Base-by-base conservation (phyloP, 2,329 filamentous ascomycete species). In the Ceratocystis papillata region DNA sequence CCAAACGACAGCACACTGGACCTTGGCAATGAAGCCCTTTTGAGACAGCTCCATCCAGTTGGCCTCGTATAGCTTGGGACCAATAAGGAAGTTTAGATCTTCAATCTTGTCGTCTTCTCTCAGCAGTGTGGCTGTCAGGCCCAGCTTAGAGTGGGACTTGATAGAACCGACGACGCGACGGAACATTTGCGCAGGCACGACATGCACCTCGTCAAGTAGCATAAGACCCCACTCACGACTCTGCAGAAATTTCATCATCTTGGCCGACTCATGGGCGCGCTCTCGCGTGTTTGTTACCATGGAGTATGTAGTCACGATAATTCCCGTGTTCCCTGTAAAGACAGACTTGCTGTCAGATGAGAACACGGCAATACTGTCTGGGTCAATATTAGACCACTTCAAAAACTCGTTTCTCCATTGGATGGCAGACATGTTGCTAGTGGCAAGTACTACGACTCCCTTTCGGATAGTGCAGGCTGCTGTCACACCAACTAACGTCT, bases 1-100 rank as follows among this genome's bases (percentile, higher is more conserved):
- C 94, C 94, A 99, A 5, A 99, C 94, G 76, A 99, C 94, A 15
- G 94, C 94, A 75, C 94, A 99, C 75, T 99, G 94, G 1, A 99
- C 94, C 70, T 90, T 88, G 45, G 94, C 94, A 74, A 99, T 99
- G 73, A 96, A 92, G 0, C 94, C 94, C 76, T 96, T 91, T 72
- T 96, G 90, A 0, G 93, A 94, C 50, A 99, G 83, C 75, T 99
- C 94, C 86, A 97, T 96, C 94, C 94, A 99, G 75, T 99, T 99
- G 33, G 94, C 94, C 76, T 99, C 94, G 73, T 96, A 99, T 0
- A 99, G 80, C 75, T 99, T 99, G 0, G 94, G 94, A 0, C 94
- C 94, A 72, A 99, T 97, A 67, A 99, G 78, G 73, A 97, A 99
- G 75, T 99, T 99, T 59, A 99, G 77, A 79, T 97, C 92, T 30